phyloP scores from a whole-genome alignment of 345 rosid species.

The Carallia pectinifolia region DNA sequence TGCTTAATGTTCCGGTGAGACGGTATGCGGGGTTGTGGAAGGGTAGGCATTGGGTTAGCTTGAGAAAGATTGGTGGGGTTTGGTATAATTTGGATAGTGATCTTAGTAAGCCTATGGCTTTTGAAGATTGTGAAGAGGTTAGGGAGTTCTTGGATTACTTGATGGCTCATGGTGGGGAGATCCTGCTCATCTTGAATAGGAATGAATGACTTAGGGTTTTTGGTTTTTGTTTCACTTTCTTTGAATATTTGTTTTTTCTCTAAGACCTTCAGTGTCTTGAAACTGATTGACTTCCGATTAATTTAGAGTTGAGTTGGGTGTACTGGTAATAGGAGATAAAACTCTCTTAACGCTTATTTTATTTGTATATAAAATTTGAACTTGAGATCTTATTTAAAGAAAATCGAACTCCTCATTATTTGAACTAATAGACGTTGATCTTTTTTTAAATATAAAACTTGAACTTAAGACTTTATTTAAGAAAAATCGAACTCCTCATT shows the following conservation, averaged over 20 bases:
- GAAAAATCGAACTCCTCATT: too few species aligned
- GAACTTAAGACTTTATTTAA: too few species aligned
- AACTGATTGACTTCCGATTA: too few species aligned
- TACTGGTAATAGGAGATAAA: too few species aligned
- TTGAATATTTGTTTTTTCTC: not conserved
- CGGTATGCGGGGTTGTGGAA: constrained; percentile 79
- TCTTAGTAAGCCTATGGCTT: constrained; percentile 45
- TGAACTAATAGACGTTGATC: too few species aligned
- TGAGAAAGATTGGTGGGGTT: constrained; percentile 67
- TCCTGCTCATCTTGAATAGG: constrained; percentile 60
- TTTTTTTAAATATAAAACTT: too few species aligned
- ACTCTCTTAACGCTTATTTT: too few species aligned
- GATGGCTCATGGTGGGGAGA: constrained; percentile 54
- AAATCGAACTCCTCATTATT: too few species aligned
- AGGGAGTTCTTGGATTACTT: constrained; percentile 54
- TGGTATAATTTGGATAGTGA: constrained; percentile 96
- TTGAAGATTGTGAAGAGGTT: constrained; percentile 46
- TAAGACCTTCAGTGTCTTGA: too few species aligned
- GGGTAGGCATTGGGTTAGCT: constrained; percentile 80
- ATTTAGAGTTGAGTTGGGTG: too few species aligned
- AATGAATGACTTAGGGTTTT: constrained; percentile 5
- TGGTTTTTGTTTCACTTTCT: not conserved
- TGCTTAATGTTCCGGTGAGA: constrained; percentile 66
- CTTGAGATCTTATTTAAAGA: too few species aligned
- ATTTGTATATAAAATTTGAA: too few species aligned